phyloP scores from a whole-genome alignment of 345 rosid genomes.

The Passiflora organensis region DNA sequence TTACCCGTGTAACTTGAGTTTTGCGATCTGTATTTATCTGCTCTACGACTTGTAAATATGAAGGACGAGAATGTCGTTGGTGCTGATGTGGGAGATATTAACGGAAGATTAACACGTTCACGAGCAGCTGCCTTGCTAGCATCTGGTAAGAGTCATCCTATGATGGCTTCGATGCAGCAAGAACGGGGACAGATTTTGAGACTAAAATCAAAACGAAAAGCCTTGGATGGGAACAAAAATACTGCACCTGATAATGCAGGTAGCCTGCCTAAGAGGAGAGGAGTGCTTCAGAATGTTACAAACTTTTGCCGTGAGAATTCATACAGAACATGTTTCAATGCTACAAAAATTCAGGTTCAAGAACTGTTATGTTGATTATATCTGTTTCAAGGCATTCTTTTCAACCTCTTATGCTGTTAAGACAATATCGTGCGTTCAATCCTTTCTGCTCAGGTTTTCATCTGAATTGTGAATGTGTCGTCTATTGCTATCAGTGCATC shows the following conservation, averaged over 20 bases:
- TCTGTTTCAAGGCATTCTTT: neutral
- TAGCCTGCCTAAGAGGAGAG: conserved; percentile 49
- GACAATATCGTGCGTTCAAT: neutral
- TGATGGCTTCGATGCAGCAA: conserved; percentile 30
- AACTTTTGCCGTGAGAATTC: conserved; percentile 47
- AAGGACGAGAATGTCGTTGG: conserved; percentile 38
- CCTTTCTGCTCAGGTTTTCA: too few relatives aligned
- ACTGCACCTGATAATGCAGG: conserved; percentile 23
- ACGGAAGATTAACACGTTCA: conserved; percentile 67
- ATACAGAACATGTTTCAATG: conserved; percentile 44
- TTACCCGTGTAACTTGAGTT: conserved; percentile 9
- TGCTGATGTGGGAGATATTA: conserved; percentile 27
- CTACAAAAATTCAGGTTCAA: conserved; percentile 51
- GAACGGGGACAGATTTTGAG: conserved; percentile 27
- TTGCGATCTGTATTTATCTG: conserved; percentile 24
- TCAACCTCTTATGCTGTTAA: neutral
- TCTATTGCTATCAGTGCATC: too few relatives aligned
- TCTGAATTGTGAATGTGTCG: too few relatives aligned
- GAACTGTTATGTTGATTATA: neutral
- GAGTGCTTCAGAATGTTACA: conserved; percentile 67
- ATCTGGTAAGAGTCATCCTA: conserved; percentile 28
- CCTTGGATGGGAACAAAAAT: conserved; percentile 43
- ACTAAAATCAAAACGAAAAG: conserved; percentile 43
- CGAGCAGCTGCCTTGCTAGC: conserved; percentile 50
- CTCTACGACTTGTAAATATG: conserved; percentile 42